A percentile compares a stretch with the other conserved stretches of the same genome.
Conservation (phyloP, 306 rosid genomes). For the Pterocarpus santalinus region DNA sequence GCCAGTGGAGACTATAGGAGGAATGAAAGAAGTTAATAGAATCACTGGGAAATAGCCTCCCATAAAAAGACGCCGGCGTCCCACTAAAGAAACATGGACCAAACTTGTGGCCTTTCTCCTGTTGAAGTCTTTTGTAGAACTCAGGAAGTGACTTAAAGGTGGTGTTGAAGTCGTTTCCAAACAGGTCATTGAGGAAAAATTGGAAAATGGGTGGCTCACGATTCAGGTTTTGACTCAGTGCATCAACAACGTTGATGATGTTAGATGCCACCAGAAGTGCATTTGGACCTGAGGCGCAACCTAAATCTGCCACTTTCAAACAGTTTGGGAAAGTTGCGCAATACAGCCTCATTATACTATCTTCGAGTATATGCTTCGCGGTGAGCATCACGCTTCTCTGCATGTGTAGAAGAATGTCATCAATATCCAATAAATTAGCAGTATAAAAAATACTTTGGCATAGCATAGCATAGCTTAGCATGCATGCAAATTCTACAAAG, state of each 20-base stretch:
- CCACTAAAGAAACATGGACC: no score
- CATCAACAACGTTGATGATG: background rate
- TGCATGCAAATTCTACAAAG: background rate
- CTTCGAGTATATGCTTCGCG: conserved; percentile 42
- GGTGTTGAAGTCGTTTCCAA: no score
- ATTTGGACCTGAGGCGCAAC: conserved; percentile 55
- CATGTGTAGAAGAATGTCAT: background rate
- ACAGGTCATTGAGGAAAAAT: no score
- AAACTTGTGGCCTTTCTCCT: no score
- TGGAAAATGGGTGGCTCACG: no score
- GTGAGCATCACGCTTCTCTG: conserved; percentile 9
- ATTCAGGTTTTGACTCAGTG: no score
- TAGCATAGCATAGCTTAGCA: background rate
- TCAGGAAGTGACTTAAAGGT: no score
- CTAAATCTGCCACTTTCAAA: conserved; percentile 58
- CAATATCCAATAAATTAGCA: background rate
- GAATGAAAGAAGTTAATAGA: no score
- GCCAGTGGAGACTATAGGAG: no score
- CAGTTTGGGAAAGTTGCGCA: conserved; percentile 32
- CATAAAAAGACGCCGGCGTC: no score
- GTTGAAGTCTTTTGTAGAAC: no score
- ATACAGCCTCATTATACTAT: conserved; percentile 35
- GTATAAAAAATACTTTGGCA: background rate
- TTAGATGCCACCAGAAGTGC: conserved; percentile 26
- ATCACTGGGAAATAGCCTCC: no score